These are phyloP conservation scores for Perilla frutescens DNA, from an alignment of 257 asterid genomes.

Conservation along the genomic window DNA sequence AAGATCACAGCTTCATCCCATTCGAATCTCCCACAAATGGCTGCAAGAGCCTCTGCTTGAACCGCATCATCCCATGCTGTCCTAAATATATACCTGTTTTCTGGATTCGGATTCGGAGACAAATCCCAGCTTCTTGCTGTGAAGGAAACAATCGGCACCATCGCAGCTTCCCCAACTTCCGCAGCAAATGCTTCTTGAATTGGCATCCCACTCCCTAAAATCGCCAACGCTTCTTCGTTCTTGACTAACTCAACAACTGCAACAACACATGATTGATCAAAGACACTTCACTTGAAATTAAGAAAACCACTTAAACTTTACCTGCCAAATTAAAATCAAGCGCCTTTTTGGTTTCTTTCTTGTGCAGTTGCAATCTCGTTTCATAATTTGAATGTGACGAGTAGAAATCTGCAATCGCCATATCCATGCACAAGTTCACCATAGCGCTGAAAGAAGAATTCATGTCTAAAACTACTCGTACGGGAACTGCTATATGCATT, in stretches of 20 bases:
- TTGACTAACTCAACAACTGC: conserved; percentile 48
- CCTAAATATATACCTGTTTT: conserved; percentile 31
- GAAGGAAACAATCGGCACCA: conserved; percentile 42
- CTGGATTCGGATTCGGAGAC: not conserved
- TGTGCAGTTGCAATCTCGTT: conserved; percentile 45
- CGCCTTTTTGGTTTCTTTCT: conserved; percentile 36
- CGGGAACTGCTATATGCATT: not conserved
- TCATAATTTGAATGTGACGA: conserved; percentile 33
- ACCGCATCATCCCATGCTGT: conserved; percentile 34
- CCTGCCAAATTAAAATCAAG: conserved; percentile 51
- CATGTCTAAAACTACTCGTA: conserved; percentile 49
- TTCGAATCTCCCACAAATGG: conserved; percentile 43
- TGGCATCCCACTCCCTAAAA: conserved; percentile 42
- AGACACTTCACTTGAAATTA: no score
- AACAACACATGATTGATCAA: not conserved
- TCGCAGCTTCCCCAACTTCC: conserved; percentile 40
- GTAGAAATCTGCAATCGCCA: conserved; percentile 55
- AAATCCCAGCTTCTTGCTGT: conserved; percentile 27
- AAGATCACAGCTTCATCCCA: conserved; percentile 51
- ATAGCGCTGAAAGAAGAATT: conserved; percentile 48
- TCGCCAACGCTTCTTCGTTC: conserved; percentile 43
- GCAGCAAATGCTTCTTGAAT: conserved; percentile 33
- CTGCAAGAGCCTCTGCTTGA: conserved; percentile 48
- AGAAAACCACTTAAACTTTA: not conserved
- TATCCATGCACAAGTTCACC: conserved; percentile 44